Base-by-base conservation (phyloP, 345 rosid genomes). In the Lepidium aucheri region DNA sequence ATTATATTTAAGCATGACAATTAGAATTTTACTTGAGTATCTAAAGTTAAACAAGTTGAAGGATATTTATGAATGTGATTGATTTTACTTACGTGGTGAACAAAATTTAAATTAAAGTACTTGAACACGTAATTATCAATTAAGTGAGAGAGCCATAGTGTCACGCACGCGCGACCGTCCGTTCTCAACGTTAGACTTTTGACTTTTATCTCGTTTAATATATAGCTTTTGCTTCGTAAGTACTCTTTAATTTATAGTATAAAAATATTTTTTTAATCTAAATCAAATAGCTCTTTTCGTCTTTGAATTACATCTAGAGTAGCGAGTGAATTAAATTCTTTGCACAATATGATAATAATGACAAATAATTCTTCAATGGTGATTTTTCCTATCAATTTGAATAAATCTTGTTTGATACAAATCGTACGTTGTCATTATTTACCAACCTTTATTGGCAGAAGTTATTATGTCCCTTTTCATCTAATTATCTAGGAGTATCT, bases 141-240 rank as follows among this genome's bases (percentile, higher is more conserved):
- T 36, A 20, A 39, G 38, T 4, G 15, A 53, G 24, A 39, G 47
- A 55, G 63, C 46, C 46, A 17, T 9, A 14, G 38, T 13, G 49
- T 42, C 62, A 52, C 54, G 55, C 62, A 52, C 54, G 55, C 68
- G 74, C 15, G 39, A 34, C 38, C 26, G 18, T 24, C 39, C 35
- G 54, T 44, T 47, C 59, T 13, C 33, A 46, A 18, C 15, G 24
- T 69, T 40, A 60, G 20, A 32, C 60, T 59, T 65, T 65, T 13
- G 33, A 3, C 42, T 41, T 41, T 28, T 61, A 5, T 41, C 1
- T 26, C 7, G 10, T 63, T 49, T 60, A 60, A 17, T 33, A 15
- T 59, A 4, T 44, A 45, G 63, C 34, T 44, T 45, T 68, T 68
- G 33, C 36, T 47, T 36, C 10, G 1, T 3, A 39, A 49, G 17